phyloP scores from a whole-genome alignment of 2,329 filamentous ascomycete genomes.

The Monosporascus sp. region DNA sequence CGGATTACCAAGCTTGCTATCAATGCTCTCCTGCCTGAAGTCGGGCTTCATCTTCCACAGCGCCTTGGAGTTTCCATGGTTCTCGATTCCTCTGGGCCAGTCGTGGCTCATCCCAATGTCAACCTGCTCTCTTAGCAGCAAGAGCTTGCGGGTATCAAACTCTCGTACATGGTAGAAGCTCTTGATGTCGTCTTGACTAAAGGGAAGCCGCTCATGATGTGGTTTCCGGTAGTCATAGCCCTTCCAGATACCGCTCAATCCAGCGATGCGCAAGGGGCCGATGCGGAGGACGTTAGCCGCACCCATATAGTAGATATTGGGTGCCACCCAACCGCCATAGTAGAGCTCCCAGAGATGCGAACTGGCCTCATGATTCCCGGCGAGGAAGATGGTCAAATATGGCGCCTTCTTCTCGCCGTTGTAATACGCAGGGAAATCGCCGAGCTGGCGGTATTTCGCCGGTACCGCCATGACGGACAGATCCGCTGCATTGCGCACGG shows the following conservation, averaged over 20 bases:
- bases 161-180: conserved; percentile 88
- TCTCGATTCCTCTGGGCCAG: conserved; percentile 84
- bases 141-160: conserved; percentile 82
- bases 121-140: conserved; percentile 79
- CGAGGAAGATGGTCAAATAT: conserved; percentile 87
- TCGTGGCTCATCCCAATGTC: conserved; percentile 93
- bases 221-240: conserved; percentile 78
- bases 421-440: conserved; percentile 95
- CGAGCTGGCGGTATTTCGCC: conserved; percentile 78
- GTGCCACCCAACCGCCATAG: conserved; percentile 95
- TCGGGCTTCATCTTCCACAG: conserved; percentile 71
- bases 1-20: conserved; percentile 71
- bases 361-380: conserved; percentile 92
- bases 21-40: conserved; percentile 70
- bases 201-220: conserved; percentile 83
- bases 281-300: conserved; percentile 83
- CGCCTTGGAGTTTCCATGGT: conserved; percentile 61
- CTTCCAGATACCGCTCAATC: conserved; percentile 93
- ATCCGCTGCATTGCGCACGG: conserved; percentile 83
- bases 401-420: conserved; percentile 72
- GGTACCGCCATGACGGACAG: conserved; percentile 87
- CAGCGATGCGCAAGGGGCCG: conserved; percentile 82
- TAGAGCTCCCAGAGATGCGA: conserved; percentile 88
- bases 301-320: conserved; percentile 95
- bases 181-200: conserved; percentile 69